A percentile compares a stretch with the other conserved stretches of the same genome.
phyloP scores from a whole-genome alignment of 371 early-diverging fungal species.

The Apophysomyces elegans region DNA sequence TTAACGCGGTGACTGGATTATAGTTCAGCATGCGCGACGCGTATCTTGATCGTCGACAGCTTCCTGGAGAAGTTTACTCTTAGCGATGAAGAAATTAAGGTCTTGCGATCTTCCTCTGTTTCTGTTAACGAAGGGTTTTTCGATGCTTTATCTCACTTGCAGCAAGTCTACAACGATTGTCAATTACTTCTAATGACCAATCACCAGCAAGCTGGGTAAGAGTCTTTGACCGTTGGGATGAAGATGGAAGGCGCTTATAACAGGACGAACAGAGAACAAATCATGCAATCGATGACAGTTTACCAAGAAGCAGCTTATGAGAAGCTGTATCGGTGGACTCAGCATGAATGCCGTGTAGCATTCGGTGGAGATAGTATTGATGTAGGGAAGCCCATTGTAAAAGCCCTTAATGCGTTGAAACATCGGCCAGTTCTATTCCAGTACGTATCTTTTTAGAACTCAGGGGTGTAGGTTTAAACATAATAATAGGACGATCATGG shows the following conservation, averaged over 20 bases:
- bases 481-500: conserved; percentile 60
- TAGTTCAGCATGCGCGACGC: conserved; percentile 58
- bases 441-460: conserved; percentile 38
- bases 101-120: conserved; percentile 54
- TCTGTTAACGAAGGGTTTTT: conserved; percentile 70
- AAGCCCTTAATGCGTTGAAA: conserved; percentile 73
- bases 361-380: conserved; percentile 79
- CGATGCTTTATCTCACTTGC: conserved; percentile 72
- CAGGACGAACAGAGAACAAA: conserved; percentile 47
- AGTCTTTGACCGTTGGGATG: not conserved
- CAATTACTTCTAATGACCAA: conserved; percentile 74
- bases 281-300: conserved; percentile 75
- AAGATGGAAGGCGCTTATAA: not conserved
- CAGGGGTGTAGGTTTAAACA: not conserved
- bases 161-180: conserved; percentile 78
- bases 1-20: not conserved
- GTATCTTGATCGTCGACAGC: conserved; percentile 54
- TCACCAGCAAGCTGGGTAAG: conserved; percentile 79
- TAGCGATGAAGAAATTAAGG: conserved; percentile 64
- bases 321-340: conserved; percentile 82
- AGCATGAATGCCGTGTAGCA: conserved; percentile 65
- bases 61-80: conserved; percentile 76
- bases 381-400: conserved; percentile 65
- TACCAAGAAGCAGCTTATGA: conserved; percentile 80
- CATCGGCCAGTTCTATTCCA: conserved; percentile 78